A percentile compares a stretch with the other conserved stretches of the same genome.
These are phyloP conservation scores for Arthrinium phaeospermum DNA, from an alignment of 2,329 filamentous ascomycete species.

Conservation along the genomic window DNA sequence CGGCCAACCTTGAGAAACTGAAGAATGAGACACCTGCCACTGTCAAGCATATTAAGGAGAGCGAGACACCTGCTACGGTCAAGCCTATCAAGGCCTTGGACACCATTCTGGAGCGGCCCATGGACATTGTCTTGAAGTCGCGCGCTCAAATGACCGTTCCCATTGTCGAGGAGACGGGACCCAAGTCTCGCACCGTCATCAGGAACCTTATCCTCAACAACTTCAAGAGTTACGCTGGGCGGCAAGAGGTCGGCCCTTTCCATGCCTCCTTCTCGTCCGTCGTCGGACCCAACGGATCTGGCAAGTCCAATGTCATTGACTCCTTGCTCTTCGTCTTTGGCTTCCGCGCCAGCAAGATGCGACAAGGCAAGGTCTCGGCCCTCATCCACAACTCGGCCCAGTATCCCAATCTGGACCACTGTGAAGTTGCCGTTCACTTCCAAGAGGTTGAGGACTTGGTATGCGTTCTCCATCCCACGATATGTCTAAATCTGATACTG, in stretches of 20 bases:
- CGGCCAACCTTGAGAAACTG: constrained; percentile 70
- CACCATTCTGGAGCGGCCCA: constrained; percentile 82
- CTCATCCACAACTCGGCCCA: constrained; percentile 96
- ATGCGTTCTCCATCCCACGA: constrained; percentile 32
- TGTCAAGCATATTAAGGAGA: constrained; percentile 41
- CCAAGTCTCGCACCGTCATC: constrained; percentile 89
- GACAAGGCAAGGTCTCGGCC: constrained; percentile 97
- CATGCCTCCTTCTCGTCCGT: constrained; percentile 97
- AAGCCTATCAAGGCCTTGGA: constrained; percentile 79
- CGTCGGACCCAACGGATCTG: constrained; percentile 95
- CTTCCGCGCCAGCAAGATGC: constrained; percentile 98
- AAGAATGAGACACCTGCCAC: constrained; percentile 50
- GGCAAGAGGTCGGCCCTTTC: constrained; percentile 95
- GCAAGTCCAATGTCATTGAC: constrained; percentile 99
- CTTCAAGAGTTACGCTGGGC: constrained; percentile 98
- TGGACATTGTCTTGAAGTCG: constrained; percentile 92
- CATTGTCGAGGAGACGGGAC: constrained; percentile 74
- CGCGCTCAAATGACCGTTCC: constrained; percentile 68
- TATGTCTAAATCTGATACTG: constrained; percentile 28
- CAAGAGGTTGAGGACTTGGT: constrained; percentile 90
- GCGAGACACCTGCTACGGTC: constrained; percentile 57
- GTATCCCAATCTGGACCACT: constrained; percentile 83
- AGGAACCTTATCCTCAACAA: constrained; percentile 91
- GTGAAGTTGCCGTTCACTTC: constrained; percentile 96
- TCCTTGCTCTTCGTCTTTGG: constrained; percentile 98